Conservation (phyloP, 305 asterid species). For the Fraxinus latifolia region DNA sequence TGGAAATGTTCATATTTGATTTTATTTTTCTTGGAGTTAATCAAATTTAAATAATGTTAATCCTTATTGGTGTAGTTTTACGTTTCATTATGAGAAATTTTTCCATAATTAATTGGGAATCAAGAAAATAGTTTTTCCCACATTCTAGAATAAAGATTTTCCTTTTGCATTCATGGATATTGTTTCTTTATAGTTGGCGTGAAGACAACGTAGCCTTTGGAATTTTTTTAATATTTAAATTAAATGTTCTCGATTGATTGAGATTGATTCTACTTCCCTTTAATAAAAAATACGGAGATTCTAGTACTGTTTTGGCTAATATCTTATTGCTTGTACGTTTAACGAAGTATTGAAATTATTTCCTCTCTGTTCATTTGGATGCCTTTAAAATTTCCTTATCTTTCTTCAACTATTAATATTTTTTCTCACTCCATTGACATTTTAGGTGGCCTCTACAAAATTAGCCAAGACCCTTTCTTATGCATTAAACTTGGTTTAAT, state of each 20-base stretch:
- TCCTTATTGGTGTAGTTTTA: neutral
- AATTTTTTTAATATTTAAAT: neutral
- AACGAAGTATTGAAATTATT: slow-evolving; percentile 7
- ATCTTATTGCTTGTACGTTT: slow-evolving; percentile 19
- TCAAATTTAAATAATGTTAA: neutral
- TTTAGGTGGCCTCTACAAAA: neutral
- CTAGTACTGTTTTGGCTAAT: slow-evolving; percentile 20
- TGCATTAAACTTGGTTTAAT: slow-evolving; percentile 12
- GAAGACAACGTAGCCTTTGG: neutral
- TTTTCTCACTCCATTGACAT: slow-evolving; percentile 17
- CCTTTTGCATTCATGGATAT: neutral
- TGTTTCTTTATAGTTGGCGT: neutral
- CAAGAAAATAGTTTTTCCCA: neutral
- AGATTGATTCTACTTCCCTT: neutral
- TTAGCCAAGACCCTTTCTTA: slow-evolving; percentile 10
- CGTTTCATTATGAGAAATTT: neutral
- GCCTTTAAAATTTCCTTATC: slow-evolving; percentile 11
- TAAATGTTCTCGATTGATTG: neutral
- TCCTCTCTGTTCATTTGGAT: slow-evolving; percentile 20
- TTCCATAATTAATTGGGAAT: neutral
- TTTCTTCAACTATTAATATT: neutral
- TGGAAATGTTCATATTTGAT: neutral
- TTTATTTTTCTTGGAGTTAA: neutral
- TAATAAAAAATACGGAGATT: neutral
- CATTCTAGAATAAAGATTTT: neutral